Evolutionary conservation across 192 early-diverging fungal genomes (phyloP).

Genomic region (Phlyctochytrium bullatum): DNA sequence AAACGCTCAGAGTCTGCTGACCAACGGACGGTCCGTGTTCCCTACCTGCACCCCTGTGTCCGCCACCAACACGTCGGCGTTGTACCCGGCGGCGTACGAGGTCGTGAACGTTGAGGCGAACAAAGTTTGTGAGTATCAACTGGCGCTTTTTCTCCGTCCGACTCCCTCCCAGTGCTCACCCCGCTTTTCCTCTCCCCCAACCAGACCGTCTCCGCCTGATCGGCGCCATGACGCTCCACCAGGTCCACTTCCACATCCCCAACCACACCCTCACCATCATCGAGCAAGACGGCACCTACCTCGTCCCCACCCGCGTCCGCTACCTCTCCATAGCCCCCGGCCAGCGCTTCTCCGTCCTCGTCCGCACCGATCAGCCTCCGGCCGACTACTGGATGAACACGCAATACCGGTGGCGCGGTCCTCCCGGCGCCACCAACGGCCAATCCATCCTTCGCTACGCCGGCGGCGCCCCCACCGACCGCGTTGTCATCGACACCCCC

Average conservation of each 20-base stretch:
- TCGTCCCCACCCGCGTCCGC: background rate
- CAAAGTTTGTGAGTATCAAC: background rate
- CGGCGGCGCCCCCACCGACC: background rate
- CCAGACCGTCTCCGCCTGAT: conserved; percentile 5
- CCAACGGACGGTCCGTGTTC: background rate
- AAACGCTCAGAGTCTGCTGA: background rate
- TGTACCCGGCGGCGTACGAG: conserved; percentile 1
- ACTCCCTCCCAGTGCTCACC: background rate
- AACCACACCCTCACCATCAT: conserved; percentile 6
- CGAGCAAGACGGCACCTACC: conserved; percentile 3
- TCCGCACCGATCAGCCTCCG: background rate
- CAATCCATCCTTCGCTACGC: background rate
- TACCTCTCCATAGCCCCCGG: conserved; percentile 8
- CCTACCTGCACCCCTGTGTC: background rate
- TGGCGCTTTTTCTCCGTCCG: background rate
- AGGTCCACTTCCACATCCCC: background rate
- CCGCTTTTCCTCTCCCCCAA: background rate
- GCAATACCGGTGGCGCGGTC: background rate
- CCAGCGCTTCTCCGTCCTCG: conserved; percentile 10
- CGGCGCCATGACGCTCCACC: background rate
- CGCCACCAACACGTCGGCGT: background rate
- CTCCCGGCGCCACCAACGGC: background rate
- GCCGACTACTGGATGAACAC: background rate
- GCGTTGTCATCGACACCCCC: background rate
- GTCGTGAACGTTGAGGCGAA: background rate